phyloP scores from a whole-genome alignment of 345 rosid species.

The Durio zibethinus region DNA sequence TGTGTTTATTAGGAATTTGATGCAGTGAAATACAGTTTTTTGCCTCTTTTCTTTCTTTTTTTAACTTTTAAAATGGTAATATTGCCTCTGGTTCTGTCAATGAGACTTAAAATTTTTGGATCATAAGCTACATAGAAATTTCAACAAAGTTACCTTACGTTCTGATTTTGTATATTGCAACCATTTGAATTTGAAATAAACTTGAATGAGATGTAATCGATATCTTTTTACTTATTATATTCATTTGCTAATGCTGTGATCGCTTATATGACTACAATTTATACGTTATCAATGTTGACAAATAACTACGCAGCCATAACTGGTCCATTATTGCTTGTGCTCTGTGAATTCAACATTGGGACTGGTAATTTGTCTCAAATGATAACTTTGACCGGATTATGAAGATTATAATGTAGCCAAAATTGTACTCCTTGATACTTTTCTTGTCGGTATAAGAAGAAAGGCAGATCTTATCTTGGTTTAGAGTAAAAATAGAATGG shows the following conservation, averaged over 20 bases:
- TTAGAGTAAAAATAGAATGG: neutral
- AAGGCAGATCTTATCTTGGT: neutral
- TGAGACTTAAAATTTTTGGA: too few species aligned
- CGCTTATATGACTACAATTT: neutral
- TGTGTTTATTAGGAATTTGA: too few species aligned
- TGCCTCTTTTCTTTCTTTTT: too few species aligned
- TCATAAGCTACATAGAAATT: too few species aligned
- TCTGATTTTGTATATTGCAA: neutral
- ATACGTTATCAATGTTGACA: neutral
- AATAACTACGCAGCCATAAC: neutral
- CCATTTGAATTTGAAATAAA: constrained; percentile 1
- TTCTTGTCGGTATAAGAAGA: neutral
- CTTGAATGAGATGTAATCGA: neutral
- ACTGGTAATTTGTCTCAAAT: neutral
- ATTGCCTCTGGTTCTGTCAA: too few species aligned
- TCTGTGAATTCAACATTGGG: neutral
- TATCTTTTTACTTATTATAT: neutral
- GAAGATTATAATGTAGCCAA: neutral
- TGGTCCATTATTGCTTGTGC: neutral
- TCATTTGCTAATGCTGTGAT: neutral
- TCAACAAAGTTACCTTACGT: neutral
- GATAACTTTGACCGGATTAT: neutral
- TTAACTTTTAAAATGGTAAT: too few species aligned
- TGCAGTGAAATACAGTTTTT: too few species aligned
- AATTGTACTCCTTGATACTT: neutral